These are phyloP conservation scores for Clarkia xantiana DNA, from an alignment of 345 rosid genomes.

Conservation along the genomic window DNA sequence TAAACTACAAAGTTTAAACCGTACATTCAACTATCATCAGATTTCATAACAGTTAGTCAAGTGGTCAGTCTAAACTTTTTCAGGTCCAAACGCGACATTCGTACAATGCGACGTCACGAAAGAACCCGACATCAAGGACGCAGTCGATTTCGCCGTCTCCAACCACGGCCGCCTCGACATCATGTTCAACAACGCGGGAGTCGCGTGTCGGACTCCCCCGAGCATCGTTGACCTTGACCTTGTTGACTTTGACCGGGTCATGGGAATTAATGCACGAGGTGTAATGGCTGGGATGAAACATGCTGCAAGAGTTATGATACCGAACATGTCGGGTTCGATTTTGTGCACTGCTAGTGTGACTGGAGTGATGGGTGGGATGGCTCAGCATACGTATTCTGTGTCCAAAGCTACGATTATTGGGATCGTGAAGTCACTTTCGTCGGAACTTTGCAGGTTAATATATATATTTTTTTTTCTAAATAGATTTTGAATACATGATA, in stretches of 20 bases:
- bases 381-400: constrained; percentile 54
- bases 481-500: background rate
- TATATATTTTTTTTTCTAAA: background rate
- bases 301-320: constrained; percentile 76
- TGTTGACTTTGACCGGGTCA: constrained; percentile 41
- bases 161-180: constrained; percentile 39
- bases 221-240: constrained; percentile 64
- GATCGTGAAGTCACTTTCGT: constrained; percentile 44
- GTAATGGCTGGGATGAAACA: constrained; percentile 65
- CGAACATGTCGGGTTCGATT: constrained; percentile 38
- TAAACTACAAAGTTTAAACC: no score
- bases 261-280: constrained; percentile 59
- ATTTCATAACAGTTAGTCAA: no score
- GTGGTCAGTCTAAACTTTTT: no score
- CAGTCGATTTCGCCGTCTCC: constrained; percentile 49
- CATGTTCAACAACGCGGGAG: constrained; percentile 82
- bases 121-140: constrained; percentile 55
- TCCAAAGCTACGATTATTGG: constrained; percentile 53
- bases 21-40: no score
- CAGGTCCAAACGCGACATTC: constrained; percentile 38
- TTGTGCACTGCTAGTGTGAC: constrained; percentile 65
- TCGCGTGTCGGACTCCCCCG: constrained; percentile 43
- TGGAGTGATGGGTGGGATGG: constrained; percentile 50
- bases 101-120: constrained; percentile 51
- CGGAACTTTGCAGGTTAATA: constrained; percentile 37